Evolutionary conservation across 345 rosid genomes (phyloP), one percentile per base, ranked within the genome.

Genomic region (Moringa oleifera): DNA sequence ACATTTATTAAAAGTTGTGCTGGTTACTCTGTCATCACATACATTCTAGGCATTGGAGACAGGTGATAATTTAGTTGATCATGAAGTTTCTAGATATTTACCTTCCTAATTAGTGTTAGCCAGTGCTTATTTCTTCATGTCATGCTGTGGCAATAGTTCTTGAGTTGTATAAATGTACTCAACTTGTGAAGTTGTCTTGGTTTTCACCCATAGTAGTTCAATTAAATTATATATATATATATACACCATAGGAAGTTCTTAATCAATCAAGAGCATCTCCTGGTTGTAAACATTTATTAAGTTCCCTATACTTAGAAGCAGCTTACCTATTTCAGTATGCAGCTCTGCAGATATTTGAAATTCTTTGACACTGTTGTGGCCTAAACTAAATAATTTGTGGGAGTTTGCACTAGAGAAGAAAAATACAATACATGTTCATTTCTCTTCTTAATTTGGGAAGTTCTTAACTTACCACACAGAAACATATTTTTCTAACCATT

Each of bases 1-100:
- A 94, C 99, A 37, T 94, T 94, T 62, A 94, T 94, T 65, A 94
- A 90, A 77, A 94, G 97, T 69, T 94, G 99, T 70, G 99, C 99
- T 18, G 97, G 97, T 64, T 88, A 94, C 80, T 94, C 97, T 53
- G 99, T 90, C 67, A 94, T 90, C 75, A 94, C 99, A 36, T 90
- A 94, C 66, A 90, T 94, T 65, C 75, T 94, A 58, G 99, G 99
- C n/a, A 81, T 94, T 67, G 97, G 99, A 79, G 99, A 94, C 83
- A 85, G 99, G 99, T 90, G 68, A 68, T 63, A 20, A 24, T 23
- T 61, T 53, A 33, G 25, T 50, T 37, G 25, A 20, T 25, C 7
- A 12, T 57, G n/a, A 51, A 2, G 41, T 49, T 23, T 59, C 18
- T 25, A 33, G 28, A 53, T 50, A 36, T 61, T 51, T 17, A 37